Conservation (phyloP, 306 rosid species). For the Quercus wislizeni region DNA sequence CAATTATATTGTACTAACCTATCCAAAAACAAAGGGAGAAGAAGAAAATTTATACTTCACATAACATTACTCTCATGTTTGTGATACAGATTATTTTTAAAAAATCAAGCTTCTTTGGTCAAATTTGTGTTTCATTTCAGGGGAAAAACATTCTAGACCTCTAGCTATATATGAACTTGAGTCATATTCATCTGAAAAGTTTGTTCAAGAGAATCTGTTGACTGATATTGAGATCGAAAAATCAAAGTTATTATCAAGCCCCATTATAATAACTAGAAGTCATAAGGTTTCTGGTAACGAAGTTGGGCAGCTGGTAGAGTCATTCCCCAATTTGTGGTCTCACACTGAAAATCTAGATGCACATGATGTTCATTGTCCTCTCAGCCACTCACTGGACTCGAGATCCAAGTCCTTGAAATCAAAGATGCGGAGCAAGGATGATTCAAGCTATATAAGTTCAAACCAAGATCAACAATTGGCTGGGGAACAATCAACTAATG, state of each 20-base stretch:
- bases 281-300: slow-evolving; percentile 27
- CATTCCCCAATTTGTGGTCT: slow-evolving; percentile 62
- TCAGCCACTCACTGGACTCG: slow-evolving; percentile 63
- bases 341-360: slow-evolving; percentile 17
- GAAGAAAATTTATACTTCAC: too few species aligned
- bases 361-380: slow-evolving; percentile 28
- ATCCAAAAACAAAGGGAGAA: too few species aligned
- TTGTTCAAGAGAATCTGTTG: slow-evolving; percentile 10
- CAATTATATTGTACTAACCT: too few species aligned
- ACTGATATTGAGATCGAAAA: slow-evolving; percentile 25
- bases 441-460: slow-evolving; percentile 24
- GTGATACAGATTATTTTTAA: too few species aligned
- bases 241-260: slow-evolving; percentile 33
- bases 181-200: slow-evolving; percentile 26
- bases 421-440: slow-evolving; percentile 33
- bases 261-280: slow-evolving; percentile 45
- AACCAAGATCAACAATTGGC: slow-evolving; percentile 35
- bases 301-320: slow-evolving; percentile 39
- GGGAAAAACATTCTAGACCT: too few species aligned
- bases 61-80: too few species aligned
- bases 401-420: slow-evolving; percentile 28
- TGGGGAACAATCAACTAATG: slow-evolving; percentile 21
- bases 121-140: too few species aligned
- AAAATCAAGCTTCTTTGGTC: too few species aligned
- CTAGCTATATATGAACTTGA: neutral